Percentiles rank a stretch among this genome's conserved stretches.
These are phyloP conservation scores for Rhodotorula sp. DNA, from an alignment of 1,284 basidiomycete species.

Conservation along the genomic window DNA sequence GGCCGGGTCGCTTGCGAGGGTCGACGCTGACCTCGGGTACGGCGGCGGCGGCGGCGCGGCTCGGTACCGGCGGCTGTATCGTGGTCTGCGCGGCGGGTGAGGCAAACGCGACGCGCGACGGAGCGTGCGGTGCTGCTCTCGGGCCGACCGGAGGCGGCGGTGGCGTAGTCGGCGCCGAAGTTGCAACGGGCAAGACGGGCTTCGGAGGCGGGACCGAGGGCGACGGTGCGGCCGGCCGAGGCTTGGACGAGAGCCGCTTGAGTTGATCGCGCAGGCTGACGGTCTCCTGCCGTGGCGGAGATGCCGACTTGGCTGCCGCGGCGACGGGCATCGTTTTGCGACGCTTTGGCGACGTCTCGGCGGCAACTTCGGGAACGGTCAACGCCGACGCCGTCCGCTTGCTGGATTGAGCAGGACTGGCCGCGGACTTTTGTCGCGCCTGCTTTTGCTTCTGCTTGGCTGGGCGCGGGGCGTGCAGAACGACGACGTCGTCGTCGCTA, in stretches of 20 bases:
- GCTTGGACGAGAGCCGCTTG: background rate
- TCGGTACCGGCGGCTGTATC: too few relatives aligned
- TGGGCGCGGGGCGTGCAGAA: background rate
- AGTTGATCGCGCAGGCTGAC: background rate
- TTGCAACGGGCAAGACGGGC: background rate
- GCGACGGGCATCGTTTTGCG: background rate
- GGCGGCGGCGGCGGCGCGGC: too few relatives aligned
- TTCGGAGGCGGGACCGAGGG: background rate
- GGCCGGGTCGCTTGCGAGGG: background rate
- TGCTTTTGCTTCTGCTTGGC: too few relatives aligned
- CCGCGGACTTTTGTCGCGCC: background rate
- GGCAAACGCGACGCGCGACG: background rate
- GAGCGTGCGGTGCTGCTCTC: background rate
- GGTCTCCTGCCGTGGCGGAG: too few relatives aligned
- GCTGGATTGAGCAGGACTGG: background rate
- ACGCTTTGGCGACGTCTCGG: background rate
- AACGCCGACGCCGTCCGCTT: too few relatives aligned
- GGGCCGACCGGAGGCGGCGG: background rate
- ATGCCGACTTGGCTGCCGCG: background rate
- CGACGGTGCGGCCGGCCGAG: background rate
- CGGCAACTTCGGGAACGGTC: background rate
- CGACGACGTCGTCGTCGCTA: slow-evolving; percentile 5
- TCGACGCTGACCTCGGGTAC: background rate
- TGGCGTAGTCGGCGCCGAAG: background rate
- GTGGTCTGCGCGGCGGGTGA: background rate